Evolutionary conservation across 2,329 filamentous ascomycete genomes (phyloP), one percentile per base, ranked within the genome.

Genomic region (Aspergillus tanneri): DNA sequence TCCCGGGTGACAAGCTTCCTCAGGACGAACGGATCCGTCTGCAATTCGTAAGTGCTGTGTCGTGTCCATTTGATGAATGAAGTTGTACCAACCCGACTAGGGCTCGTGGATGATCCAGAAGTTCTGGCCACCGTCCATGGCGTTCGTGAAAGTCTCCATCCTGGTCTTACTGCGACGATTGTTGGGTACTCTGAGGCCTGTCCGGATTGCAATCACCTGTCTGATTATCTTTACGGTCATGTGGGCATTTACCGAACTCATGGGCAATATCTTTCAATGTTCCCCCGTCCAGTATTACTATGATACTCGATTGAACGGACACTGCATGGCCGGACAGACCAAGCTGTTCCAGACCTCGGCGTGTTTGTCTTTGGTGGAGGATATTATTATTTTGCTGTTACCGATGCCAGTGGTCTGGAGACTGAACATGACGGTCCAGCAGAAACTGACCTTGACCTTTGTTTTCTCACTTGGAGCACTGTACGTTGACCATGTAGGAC

Each of bases 71-170:
- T 18, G 1, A 10, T 9, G 16, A 10, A 9, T 9, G 16, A 35
- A 6, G 1, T 27, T 4, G 4, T 32, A 46, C 24, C 14, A 14
- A 24, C 27, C 9, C 14, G 7, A 18, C 9, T 9, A 43, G 48
- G 32, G 34, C 7, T 47, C 43, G 22, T 44, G 43, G 43, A 30
- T 46, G 22, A 38, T 30, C 6, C 43, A 46, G 9, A 50, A 50
- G 11, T 38, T 42, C 18, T 50, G 48, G 48, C 35, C 34, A 4
- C 25, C 40, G 3, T 16, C 37, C 5, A 44, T 47, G 21, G 23
- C 41, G 4, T 47, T 50, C 24, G 39, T 50, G 2, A 50, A 50
- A 8, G n/a, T 50, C 5, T 50, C 48, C 5, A 47, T 47, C 5
- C 30, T 50, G 12, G n/a, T 50, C 8, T 32, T 50, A 5, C 8